Conservation (phyloP, 2,329 filamentous ascomycete species). For the Fonsecaea multimorphosa region DNA sequence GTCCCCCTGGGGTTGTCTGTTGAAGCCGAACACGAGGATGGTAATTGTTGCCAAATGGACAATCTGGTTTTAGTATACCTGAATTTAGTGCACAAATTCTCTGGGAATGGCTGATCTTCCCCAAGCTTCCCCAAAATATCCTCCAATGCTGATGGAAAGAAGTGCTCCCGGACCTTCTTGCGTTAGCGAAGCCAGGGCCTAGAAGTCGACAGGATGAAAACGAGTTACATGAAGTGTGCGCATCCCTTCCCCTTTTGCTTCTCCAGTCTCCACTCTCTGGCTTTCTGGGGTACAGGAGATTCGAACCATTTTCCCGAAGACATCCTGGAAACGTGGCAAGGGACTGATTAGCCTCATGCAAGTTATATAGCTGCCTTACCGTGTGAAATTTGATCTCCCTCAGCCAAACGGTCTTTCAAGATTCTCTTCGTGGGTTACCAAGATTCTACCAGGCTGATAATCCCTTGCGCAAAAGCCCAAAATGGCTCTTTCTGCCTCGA, state of each 20-base stretch:
- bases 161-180: neutral
- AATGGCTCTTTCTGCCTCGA: slow-evolving; percentile 15
- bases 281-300: neutral
- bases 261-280: neutral
- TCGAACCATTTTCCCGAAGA: neutral
- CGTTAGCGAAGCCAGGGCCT: neutral
- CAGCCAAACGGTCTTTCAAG: neutral
- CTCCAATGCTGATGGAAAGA: neutral
- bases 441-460: neutral
- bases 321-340: neutral
- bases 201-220: neutral
- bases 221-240: neutral
- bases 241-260: neutral
- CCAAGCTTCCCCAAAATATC: neutral
- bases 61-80: neutral
- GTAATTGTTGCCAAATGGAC: neutral
- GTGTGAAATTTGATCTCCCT: neutral
- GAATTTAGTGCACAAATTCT: neutral
- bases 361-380: neutral
- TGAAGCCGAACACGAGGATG: neutral
- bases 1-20: neutral
- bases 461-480: neutral
- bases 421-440: neutral
- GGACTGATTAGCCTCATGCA: neutral
- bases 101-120: neutral